These are phyloP conservation scores for Linum lewisii DNA, from an alignment of 345 rosid genomes.

Conservation along the genomic window DNA sequence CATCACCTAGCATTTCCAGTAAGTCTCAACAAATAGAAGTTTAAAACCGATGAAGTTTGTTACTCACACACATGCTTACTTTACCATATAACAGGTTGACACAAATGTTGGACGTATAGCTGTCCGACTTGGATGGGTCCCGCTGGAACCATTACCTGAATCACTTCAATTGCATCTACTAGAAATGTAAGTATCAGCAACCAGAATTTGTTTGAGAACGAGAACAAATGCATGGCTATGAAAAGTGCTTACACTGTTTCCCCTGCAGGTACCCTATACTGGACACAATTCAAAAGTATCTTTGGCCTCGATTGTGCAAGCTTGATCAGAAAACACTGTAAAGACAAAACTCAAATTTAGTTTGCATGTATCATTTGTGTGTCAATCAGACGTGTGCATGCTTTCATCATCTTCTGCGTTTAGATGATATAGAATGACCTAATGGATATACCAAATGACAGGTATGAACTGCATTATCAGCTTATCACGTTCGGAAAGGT, in stretches of 20 bases:
- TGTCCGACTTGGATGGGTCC: constrained; percentile 27
- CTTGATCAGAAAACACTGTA: constrained; percentile 26
- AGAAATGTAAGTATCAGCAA: constrained; percentile 19
- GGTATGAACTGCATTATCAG: constrained; percentile 28
- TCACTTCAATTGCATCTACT: constrained; percentile 25
- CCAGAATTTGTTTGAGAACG: constrained; percentile 3
- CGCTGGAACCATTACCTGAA: constrained; percentile 27
- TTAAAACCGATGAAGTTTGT: constrained; percentile 1
- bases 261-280: constrained; percentile 20
- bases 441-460: constrained; percentile 16
- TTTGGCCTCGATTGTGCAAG: constrained; percentile 27
- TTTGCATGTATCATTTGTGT: background rate
- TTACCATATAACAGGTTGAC: constrained; percentile 24
- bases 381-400: constrained; percentile 5
- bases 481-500: constrained; percentile 29
- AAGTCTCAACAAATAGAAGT: constrained; percentile 10
- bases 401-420: constrained; percentile 7
- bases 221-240: constrained; percentile 5
- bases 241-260: background rate
- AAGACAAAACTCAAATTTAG: constrained; percentile 11
- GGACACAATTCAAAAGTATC: constrained; percentile 23
- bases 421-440: constrained; percentile 11
- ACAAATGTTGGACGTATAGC: constrained; percentile 29
- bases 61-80: constrained; percentile 12
- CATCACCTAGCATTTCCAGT: constrained; percentile 24